A percentile compares a stretch with the other conserved stretches of the same genome.
These are phyloP conservation scores for Rhamnella rubrinervis DNA, from an alignment of 331 rosid genomes.

Conservation along the genomic window DNA sequence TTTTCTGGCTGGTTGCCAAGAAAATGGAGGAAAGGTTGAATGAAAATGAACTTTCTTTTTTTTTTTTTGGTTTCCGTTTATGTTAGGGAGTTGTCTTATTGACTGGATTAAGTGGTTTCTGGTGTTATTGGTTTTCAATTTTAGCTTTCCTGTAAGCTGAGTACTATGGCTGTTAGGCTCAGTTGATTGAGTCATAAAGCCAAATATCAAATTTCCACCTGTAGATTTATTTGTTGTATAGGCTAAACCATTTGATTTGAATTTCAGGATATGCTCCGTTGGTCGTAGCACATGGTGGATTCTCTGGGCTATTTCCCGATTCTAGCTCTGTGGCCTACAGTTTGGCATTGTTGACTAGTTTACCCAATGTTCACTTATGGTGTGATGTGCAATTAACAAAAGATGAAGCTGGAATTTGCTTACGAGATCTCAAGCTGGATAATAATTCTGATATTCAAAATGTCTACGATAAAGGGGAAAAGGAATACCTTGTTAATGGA, in stretches of 20 bases:
- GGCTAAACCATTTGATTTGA: background rate
- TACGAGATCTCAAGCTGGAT: slow-evolving; percentile 47
- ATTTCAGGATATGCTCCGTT: slow-evolving; percentile 65
- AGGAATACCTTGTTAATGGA: slow-evolving; percentile 46
- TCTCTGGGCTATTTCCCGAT: slow-evolving; percentile 87
- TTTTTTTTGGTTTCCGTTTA: background rate
- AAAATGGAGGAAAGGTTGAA: slow-evolving; percentile 12
- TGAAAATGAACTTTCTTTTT: background rate
- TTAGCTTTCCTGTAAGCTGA: no score
- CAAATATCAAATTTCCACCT: background rate
- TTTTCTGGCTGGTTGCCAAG: slow-evolving; percentile 5
- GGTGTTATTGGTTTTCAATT: no score
- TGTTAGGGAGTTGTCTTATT: background rate
- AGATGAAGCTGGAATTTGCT: slow-evolving; percentile 70
- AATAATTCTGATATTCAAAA: slow-evolving; percentile 19
- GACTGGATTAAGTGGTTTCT: no score
- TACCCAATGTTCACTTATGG: slow-evolving; percentile 41
- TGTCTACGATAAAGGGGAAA: slow-evolving; percentile 5
- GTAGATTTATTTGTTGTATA: background rate
- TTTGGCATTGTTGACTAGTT: slow-evolving; percentile 24
- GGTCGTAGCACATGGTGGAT: slow-evolving; percentile 84
- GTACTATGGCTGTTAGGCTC: no score
- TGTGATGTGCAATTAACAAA: slow-evolving; percentile 94
- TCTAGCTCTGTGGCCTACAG: slow-evolving; percentile 43
- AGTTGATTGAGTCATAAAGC: background rate